Evolutionary conservation across 108 stramenopile species (phyloP).

Genomic region (Skeletonema grethae): DNA sequence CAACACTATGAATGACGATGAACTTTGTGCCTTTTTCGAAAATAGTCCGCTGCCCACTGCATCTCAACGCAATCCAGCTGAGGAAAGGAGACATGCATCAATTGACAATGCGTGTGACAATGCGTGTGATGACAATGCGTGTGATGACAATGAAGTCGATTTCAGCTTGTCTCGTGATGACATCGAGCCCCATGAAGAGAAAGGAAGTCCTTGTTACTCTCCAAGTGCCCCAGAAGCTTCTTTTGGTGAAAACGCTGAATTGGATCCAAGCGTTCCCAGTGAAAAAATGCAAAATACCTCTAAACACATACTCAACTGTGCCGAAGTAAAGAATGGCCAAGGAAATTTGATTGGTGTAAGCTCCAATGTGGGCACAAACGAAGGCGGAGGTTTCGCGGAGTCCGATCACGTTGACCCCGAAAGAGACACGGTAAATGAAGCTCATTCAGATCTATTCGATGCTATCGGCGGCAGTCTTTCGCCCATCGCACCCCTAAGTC

Average conservation of each 20-base stretch:
- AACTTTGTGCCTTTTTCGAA: constrained; percentile 37
- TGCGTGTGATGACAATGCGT: background rate
- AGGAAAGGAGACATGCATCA: background rate
- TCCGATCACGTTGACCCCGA: background rate
- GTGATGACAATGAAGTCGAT: background rate
- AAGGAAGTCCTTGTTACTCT: background rate
- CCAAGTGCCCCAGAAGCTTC: background rate
- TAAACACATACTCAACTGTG: background rate
- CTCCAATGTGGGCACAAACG: background rate
- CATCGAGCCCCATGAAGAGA: background rate
- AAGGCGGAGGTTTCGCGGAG: background rate
- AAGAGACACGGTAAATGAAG: background rate
- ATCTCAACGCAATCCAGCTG: background rate
- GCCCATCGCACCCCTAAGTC: background rate
- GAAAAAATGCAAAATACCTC: background rate
- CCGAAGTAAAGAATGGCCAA: background rate
- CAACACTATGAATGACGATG: constrained; percentile 30
- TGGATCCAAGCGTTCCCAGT: background rate
- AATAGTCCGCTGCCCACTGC: background rate
- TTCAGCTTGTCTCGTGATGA: background rate
- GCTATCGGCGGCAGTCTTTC: background rate
- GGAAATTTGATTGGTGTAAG: background rate
- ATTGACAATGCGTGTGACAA: background rate
- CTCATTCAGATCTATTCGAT: background rate
- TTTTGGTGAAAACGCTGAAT: background rate